Percentiles rank a stretch among this genome's conserved stretches.
Evolutionary conservation across 148 eudicot genomes (phyloP).

Genomic region (Spergularia marina): DNA sequence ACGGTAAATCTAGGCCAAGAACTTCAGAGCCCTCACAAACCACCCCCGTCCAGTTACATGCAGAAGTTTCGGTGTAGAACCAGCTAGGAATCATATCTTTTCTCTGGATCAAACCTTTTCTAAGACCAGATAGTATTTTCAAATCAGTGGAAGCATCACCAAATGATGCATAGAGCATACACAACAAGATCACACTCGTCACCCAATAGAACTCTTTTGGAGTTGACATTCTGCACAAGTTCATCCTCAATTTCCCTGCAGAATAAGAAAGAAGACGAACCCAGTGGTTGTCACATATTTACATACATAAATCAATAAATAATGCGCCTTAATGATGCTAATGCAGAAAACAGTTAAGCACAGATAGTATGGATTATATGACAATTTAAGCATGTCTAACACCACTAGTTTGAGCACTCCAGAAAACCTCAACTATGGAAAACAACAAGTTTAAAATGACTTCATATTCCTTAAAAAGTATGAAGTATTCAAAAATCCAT

Average conservation of each 20-base stretch:
- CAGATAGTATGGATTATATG: too few species aligned
- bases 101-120: conserved; percentile 40
- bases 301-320: too few species aligned
- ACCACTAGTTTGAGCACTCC: too few species aligned
- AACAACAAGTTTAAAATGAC: too few species aligned
- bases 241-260: conserved; percentile 21
- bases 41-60: conserved; percentile 81
- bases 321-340: too few species aligned
- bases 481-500: too few species aligned
- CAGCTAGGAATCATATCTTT: conserved; percentile 52
- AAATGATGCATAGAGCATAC: conserved; percentile 31
- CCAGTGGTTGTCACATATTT: too few species aligned
- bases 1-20: conserved; percentile 46
- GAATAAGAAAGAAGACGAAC: neutral
- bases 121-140: conserved; percentile 43
- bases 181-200: conserved; percentile 24
- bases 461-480: too few species aligned
- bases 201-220: neutral
- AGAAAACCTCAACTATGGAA: too few species aligned
- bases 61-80: conserved; percentile 49
- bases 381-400: too few species aligned
- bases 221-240: conserved; percentile 25
- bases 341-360: too few species aligned
- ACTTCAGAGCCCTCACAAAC: conserved; percentile 50
- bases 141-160: conserved; percentile 37